phyloP scores from a whole-genome alignment of 257 asterid genomes.

The Eucommia ulmoides region DNA sequence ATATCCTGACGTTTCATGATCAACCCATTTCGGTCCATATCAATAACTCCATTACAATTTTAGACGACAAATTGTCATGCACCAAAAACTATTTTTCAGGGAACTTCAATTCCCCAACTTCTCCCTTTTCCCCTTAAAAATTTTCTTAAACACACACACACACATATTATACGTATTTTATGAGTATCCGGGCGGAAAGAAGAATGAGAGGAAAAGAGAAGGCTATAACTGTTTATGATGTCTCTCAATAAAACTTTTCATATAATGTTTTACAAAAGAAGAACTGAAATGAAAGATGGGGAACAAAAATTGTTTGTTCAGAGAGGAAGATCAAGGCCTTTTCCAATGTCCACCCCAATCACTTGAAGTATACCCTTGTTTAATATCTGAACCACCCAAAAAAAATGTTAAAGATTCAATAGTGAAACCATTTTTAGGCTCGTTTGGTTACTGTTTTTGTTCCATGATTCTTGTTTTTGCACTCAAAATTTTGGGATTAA shows the following conservation, averaged over 20 bases:
- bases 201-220: neutral
- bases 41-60: no score
- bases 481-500: no score
- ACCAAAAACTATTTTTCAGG: no score
- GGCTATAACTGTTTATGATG: neutral
- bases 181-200: neutral
- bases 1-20: no score
- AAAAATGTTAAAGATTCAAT: no score
- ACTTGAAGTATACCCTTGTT: slow-evolving; percentile 72
- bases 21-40: no score
- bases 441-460: no score
- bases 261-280: neutral
- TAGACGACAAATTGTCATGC: no score
- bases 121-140: no score
- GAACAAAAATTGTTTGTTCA: slow-evolving; percentile 9
- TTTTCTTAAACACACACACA: neutral
- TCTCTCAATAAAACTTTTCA: neutral
- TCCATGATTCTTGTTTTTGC: no score
- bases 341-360: slow-evolving; percentile 76
- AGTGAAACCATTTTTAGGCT: no score
- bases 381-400: slow-evolving; percentile 39
- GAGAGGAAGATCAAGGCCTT: slow-evolving; percentile 90
- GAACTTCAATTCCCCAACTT: no score
- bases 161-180: neutral
- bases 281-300: neutral